These are phyloP conservation scores for Pythium aquatile DNA, from an alignment of 352 stramenopile species.

Conservation along the genomic window DNA sequence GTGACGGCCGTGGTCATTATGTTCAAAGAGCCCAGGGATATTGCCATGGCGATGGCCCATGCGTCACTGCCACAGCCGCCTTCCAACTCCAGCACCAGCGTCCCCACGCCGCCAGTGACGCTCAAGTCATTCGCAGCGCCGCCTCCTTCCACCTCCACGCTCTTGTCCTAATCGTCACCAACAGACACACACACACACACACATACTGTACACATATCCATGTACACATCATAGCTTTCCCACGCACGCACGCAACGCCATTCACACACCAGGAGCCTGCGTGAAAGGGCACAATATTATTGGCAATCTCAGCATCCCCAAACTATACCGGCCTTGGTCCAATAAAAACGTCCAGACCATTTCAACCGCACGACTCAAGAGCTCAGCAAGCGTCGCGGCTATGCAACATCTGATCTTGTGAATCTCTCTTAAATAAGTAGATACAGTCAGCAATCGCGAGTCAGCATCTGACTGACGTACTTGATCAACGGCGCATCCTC, in stretches of 20 bases:
- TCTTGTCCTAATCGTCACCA: neutral
- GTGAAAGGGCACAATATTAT: neutral
- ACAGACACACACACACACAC: constrained; percentile 4
- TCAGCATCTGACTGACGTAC: neutral
- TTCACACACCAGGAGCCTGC: too few relatives aligned
- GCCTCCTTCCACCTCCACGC: constrained; percentile 3
- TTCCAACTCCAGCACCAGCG: constrained; percentile 3
- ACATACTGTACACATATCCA: neutral
- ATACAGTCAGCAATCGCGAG: neutral
- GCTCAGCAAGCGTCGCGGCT: neutral
- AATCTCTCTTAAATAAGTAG: neutral
- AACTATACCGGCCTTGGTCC: too few relatives aligned
- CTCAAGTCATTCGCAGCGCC: constrained; percentile 13
- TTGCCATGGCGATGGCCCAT: constrained; percentile 18
- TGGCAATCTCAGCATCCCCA: neutral
- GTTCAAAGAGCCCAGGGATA: constrained; percentile 70
- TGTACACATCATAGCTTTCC: too few relatives aligned
- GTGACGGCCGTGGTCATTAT: constrained; percentile 83
- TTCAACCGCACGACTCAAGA: neutral
- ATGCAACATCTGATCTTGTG: neutral
- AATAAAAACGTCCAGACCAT: neutral
- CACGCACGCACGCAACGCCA: too few relatives aligned
- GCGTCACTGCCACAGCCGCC: constrained; percentile 1
- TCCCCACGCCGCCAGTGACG: constrained; percentile 18
- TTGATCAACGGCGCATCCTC: neutral